Evolutionary conservation across 805 yeast genomes (phyloP), one percentile per base, ranked within the genome.

Genomic region (Myxozyma mucilagina): DNA sequence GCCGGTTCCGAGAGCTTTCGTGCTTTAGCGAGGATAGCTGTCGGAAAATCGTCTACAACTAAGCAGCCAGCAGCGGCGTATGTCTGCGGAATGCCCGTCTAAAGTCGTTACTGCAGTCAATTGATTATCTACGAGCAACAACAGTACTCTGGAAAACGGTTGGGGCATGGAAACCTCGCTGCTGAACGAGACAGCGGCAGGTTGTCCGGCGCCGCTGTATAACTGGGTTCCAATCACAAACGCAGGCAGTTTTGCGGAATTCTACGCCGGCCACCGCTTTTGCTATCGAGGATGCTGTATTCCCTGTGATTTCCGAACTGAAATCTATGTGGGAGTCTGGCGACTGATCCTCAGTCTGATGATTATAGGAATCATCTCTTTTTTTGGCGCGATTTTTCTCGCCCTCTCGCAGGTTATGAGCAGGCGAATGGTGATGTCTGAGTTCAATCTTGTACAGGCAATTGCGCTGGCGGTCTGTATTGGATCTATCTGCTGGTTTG

Each of bases 391-490:
- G 7, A 13, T 56, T 44, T 60, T 63, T n/a, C 49, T 63, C 18
- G 52, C 47, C 32, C 36, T 55, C 24, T 59, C 66, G 34, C 66
- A 63, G 50, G n/a, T 52, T 20, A 18, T 63, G 35, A 50, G 57
- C 35, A 56, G 61, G 31, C 45, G 64, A 20, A 38, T 63, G 55
- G 64, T 63, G 38, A 60, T 60, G 58, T 60, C 63, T 8, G 66
- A 61, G 41, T 60, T 41, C 49, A 56, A 47, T 36, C 35, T 61
- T 13, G 31, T 60, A 3, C 66, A 63, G 43, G 50, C 66, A 11
- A 29, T 60, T 20, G 51, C 41, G 24, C 63, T 61, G 3, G 54
- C 54, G 8, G 29, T 39, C n/a, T 41, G 49, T 29, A 44, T 53
- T 36, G 53, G 42, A n/a, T 57, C 66, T 1, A 44, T 57, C 3